Conservation (phyloP, 2,329 filamentous ascomycete species). For the Penicillium palitans region DNA sequence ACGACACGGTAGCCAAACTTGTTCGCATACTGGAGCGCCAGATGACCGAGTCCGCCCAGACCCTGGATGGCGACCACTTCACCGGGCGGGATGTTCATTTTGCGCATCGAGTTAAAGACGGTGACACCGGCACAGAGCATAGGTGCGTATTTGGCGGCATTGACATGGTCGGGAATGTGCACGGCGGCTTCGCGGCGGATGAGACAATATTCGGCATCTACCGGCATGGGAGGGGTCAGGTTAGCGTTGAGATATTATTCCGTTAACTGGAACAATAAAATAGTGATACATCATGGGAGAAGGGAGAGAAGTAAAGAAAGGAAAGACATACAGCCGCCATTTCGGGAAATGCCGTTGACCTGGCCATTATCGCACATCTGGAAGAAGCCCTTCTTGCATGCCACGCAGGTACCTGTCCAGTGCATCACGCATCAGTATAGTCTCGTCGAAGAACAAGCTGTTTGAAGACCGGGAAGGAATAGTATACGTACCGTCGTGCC, state of each 20-base stretch:
- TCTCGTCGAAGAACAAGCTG: neutral
- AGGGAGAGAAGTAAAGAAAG: neutral
- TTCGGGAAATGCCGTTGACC: neutral
- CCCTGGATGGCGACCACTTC: conserved; percentile 54
- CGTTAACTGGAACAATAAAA: neutral
- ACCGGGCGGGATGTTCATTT: conserved; percentile 49
- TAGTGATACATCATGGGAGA: neutral
- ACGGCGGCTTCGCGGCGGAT: conserved; percentile 44
- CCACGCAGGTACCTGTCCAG: neutral
- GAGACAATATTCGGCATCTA: conserved; percentile 42
- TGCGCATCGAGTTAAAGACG: conserved; percentile 51
- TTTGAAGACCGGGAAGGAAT: neutral
- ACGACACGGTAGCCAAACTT: conserved; percentile 55
- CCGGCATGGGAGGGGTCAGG: no score
- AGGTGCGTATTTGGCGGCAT: conserved; percentile 49
- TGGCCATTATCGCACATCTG: neutral
- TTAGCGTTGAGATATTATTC: neutral
- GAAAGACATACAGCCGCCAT: neutral
- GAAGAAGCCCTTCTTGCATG: neutral
- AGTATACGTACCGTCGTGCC: neutral
- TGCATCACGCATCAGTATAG: no score
- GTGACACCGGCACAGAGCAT: conserved; percentile 55
- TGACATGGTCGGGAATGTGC: conserved; percentile 49
- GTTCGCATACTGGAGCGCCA: conserved; percentile 55
- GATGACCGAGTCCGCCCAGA: conserved; percentile 54